phyloP scores from a whole-genome alignment of 805 yeast species.

The Candida berthetii region DNA sequence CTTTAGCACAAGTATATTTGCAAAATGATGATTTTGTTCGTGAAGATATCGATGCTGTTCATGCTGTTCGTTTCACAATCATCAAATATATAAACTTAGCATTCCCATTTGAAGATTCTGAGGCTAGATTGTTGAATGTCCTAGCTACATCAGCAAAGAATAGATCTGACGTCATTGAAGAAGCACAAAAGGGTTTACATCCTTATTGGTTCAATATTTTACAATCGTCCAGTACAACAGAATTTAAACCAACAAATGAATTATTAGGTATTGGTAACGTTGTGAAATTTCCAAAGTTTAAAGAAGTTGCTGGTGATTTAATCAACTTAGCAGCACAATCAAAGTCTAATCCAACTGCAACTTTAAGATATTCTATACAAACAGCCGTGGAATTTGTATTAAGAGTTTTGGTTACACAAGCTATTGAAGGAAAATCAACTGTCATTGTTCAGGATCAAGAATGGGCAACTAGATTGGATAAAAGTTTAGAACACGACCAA shows the following conservation, averaged over 20 bases:
- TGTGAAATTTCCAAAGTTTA: constrained; percentile 51
- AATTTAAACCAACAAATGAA: constrained; percentile 37
- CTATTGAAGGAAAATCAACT: constrained; percentile 43
- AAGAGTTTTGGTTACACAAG: constrained; percentile 59
- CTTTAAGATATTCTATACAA: constrained; percentile 26
- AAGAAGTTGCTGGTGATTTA: constrained; percentile 27
- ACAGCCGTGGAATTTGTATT: constrained; percentile 47
- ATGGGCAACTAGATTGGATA: constrained; percentile 66
- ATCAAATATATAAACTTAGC: constrained; percentile 59
- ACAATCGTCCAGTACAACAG: constrained; percentile 37
- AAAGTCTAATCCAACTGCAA: constrained; percentile 16
- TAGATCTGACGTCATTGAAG: constrained; percentile 72
- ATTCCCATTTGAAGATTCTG: constrained; percentile 60
- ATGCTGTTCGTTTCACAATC: constrained; percentile 55
- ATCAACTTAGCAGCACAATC: constrained; percentile 19
- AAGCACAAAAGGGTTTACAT: constrained; percentile 71
- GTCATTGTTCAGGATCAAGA: constrained; percentile 64
- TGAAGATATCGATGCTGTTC: constrained; percentile 26
- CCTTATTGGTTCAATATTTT: constrained; percentile 72
- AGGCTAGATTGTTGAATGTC: constrained; percentile 62
- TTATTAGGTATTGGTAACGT: constrained; percentile 32
- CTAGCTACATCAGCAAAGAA: constrained; percentile 54
- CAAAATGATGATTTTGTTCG: constrained; percentile 22
- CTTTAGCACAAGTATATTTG: constrained; percentile 28
- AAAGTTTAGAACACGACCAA: constrained; percentile 58